Conservation (phyloP, 2,329 filamentous ascomycete species). For the Metarhizium sp. region DNA sequence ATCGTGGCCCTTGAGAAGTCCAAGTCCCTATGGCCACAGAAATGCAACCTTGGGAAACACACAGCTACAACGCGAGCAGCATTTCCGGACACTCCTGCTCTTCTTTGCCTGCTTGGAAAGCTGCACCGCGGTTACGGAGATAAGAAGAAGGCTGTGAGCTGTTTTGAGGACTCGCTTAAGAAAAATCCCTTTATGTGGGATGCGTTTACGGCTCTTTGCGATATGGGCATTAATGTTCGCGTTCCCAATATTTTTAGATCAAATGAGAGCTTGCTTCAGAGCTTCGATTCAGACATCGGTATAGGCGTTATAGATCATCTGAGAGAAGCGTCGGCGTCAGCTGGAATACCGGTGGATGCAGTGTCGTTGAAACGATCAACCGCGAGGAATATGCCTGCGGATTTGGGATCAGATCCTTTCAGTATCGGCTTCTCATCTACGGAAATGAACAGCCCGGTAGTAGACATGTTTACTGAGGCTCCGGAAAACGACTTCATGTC, state of each 20-base stretch:
- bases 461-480: slow-evolving; percentile 30
- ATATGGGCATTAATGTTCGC: slow-evolving; percentile 73
- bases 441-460: slow-evolving; percentile 32
- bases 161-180: slow-evolving; percentile 82
- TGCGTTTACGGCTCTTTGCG: slow-evolving; percentile 80
- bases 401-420: slow-evolving; percentile 40
- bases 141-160: slow-evolving; percentile 73
- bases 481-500: slow-evolving; percentile 47
- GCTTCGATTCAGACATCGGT: slow-evolving; percentile 30
- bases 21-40: slow-evolving; percentile 63
- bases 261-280: slow-evolving; percentile 43
- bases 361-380: slow-evolving; percentile 31
- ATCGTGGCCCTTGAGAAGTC: slow-evolving; percentile 77
- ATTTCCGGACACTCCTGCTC: slow-evolving; percentile 72
- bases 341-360: slow-evolving; percentile 25
- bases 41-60: slow-evolving; percentile 74
- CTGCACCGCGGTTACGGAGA: slow-evolving; percentile 76
- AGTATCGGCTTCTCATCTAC: slow-evolving; percentile 32
- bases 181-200: slow-evolving; percentile 97
- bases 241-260: slow-evolving; percentile 81
- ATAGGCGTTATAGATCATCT: slow-evolving; percentile 18
- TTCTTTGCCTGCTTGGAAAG: slow-evolving; percentile 79
- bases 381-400: slow-evolving; percentile 25
- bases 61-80: slow-evolving; percentile 65
- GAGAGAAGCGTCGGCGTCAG: slow-evolving; percentile 22